Evolutionary conservation across 495 filamentous ascomycete genomes (phyloP).

Genomic region (Parathielavia hyrcaniae): DNA sequence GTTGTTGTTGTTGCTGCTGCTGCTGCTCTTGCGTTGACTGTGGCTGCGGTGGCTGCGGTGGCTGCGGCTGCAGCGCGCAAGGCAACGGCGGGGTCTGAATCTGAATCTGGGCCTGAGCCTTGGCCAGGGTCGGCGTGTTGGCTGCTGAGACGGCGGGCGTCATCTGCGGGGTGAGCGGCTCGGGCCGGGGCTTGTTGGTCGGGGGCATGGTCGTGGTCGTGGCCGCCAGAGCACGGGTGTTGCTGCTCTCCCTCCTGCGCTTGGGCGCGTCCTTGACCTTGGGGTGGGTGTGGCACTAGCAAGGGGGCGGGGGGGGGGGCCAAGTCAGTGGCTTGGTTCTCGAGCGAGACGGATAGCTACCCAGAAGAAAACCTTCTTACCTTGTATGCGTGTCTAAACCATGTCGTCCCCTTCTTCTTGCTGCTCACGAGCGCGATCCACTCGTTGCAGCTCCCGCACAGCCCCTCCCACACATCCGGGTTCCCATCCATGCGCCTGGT

Average conservation of each 20-base stretch:
- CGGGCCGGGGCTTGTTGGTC: slow-evolving; percentile 40
- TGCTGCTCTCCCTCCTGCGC: slow-evolving; percentile 58
- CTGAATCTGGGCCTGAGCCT: slow-evolving; percentile 16
- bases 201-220: slow-evolving; percentile 31
- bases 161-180: slow-evolving; percentile 41
- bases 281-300: slow-evolving; percentile 65
- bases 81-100: too few relatives aligned
- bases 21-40: slow-evolving; percentile 17
- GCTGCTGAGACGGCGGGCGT: slow-evolving; percentile 33
- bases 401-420: slow-evolving; percentile 81
- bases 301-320: too few relatives aligned
- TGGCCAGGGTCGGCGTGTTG: slow-evolving; percentile 35
- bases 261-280: slow-evolving; percentile 70
- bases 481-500: slow-evolving; percentile 71
- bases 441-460: slow-evolving; percentile 69
- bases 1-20: slow-evolving; percentile 18
- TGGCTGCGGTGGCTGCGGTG: slow-evolving; percentile 18
- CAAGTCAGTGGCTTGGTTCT: neutral
- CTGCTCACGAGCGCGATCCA: slow-evolving; percentile 75
- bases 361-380: slow-evolving; percentile 37
- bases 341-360: too few relatives aligned
- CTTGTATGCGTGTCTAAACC: slow-evolving; percentile 82
- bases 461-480: slow-evolving; percentile 72
- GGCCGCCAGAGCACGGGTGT: slow-evolving; percentile 38
- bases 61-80: too few relatives aligned